A percentile compares a stretch with the other conserved stretches of the same genome.
phyloP scores from a whole-genome alignment of 1,139 yeast species.

The Nakaseomyces kungkrabaensis region DNA sequence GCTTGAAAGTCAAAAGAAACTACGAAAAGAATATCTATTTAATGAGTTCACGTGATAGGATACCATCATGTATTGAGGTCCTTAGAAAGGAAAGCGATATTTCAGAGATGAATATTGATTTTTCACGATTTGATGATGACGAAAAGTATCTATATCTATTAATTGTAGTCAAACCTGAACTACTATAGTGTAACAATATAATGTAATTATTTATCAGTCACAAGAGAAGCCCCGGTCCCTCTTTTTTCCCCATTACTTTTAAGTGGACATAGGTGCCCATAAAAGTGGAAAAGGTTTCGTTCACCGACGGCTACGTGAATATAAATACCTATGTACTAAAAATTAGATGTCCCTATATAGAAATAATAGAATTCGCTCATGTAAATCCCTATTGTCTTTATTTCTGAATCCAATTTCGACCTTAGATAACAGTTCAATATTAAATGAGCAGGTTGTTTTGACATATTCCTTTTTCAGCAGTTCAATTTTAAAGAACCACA shows the following conservation, averaged over 20 bases:
- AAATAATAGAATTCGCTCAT: no score
- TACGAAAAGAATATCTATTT: conserved; percentile 22
- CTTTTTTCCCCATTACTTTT: no score
- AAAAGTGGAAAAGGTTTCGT: no score
- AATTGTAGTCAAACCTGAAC: conserved; percentile 18
- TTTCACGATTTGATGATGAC: conserved; percentile 6
- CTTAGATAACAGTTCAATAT: no score
- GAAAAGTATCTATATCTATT: conserved; percentile 7
- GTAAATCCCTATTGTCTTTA: no score
- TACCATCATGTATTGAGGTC: conserved; percentile 6
- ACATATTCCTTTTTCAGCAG: not conserved
- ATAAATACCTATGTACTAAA: no score
- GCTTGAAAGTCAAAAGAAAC: conserved; percentile 13
- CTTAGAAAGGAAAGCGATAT: not conserved
- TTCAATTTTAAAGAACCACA: not conserved
- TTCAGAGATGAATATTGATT: not conserved
- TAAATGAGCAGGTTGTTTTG: not conserved
- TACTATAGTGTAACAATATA: conserved; percentile 4
- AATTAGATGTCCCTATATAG: no score
- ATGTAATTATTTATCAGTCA: no score
- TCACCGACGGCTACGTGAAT: no score
- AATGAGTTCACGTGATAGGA: conserved; percentile 11
- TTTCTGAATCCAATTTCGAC: no score
- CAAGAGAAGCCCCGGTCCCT: no score
- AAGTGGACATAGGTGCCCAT: no score